Evolutionary conservation across 805 yeast genomes (phyloP).

Genomic region (Saccharomycopsis babjevae): DNA sequence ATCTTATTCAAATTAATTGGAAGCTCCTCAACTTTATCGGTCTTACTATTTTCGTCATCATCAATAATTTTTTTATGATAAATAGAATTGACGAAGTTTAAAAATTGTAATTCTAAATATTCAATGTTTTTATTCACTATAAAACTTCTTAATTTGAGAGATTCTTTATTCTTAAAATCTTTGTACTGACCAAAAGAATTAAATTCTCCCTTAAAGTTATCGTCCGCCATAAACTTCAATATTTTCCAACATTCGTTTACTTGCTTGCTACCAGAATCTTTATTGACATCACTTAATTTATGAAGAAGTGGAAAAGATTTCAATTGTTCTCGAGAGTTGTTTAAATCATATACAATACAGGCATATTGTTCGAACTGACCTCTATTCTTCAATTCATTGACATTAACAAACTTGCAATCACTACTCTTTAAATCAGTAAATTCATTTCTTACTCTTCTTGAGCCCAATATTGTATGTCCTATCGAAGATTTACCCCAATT

Average conservation of each 20-base stretch:
- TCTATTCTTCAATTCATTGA: slow-evolving; percentile 32
- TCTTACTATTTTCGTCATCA: slow-evolving; percentile 2
- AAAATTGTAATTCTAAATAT: slow-evolving; percentile 69
- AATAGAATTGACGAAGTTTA: slow-evolving; percentile 58
- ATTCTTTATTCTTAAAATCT: slow-evolving; percentile 26
- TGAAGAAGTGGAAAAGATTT: slow-evolving; percentile 46
- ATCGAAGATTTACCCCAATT: slow-evolving; percentile 26
- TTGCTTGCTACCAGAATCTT: slow-evolving; percentile 60
- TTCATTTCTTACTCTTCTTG: slow-evolving; percentile 20
- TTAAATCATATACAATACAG: slow-evolving; percentile 55
- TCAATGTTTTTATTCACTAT: slow-evolving; percentile 46
- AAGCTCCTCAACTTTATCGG: slow-evolving; percentile 44
- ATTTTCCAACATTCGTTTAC: slow-evolving; percentile 68
- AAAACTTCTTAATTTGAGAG: slow-evolving; percentile 29
- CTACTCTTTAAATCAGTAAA: slow-evolving; percentile 23
- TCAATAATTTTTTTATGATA: slow-evolving; percentile 34
- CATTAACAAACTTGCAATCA: slow-evolving; percentile 23
- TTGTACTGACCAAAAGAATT: slow-evolving; percentile 12
- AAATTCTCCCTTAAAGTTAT: slow-evolving; percentile 19
- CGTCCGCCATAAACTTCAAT: slow-evolving; percentile 34
- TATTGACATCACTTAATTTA: slow-evolving; percentile 51
- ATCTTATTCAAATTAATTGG: slow-evolving; percentile 69
- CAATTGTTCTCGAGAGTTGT: slow-evolving; percentile 49
- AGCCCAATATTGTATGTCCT: slow-evolving; percentile 28
- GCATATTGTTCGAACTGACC: slow-evolving; percentile 69